A percentile compares a stretch with the other conserved stretches of the same genome.
phyloP scores from a whole-genome alignment of 768 basidiomycete species.

The Boletus huronensis region DNA sequence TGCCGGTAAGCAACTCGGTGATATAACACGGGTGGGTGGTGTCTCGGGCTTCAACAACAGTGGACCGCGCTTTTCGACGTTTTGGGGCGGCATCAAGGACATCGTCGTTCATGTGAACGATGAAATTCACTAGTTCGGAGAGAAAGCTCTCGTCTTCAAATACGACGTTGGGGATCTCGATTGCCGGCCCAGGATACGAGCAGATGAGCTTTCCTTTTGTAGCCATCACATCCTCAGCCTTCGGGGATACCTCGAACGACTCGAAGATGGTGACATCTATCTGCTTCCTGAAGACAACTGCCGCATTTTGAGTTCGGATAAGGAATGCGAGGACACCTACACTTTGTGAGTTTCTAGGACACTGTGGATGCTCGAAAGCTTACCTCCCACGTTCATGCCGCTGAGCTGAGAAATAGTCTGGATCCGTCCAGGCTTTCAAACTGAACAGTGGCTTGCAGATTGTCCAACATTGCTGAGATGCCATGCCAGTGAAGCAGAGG shows the following conservation, averaged over 20 bases:
- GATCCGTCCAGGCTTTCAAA: constrained; percentile 9
- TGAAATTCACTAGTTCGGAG: constrained; percentile 36
- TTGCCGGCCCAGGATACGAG: constrained; percentile 46
- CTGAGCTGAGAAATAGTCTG: constrained; percentile 6
- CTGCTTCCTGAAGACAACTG: constrained; percentile 38
- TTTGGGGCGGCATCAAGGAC: no score
- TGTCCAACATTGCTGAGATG: constrained; percentile 31
- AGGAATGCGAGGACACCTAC: constrained; percentile 36
- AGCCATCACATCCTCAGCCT: constrained; percentile 33
- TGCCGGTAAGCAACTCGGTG: no score
- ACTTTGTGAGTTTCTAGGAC: neutral
- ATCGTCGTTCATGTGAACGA: no score
- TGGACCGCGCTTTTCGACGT: no score
- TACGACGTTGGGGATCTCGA: constrained; percentile 31
- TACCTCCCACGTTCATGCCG: constrained; percentile 9
- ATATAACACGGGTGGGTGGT: no score
- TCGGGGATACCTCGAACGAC: constrained; percentile 40
- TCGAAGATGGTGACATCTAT: constrained; percentile 28
- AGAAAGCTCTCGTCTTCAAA: constrained; percentile 32
- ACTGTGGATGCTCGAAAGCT: neutral
- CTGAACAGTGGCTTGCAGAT: constrained; percentile 17
- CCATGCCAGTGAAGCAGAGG: constrained; percentile 28
- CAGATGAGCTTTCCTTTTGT: constrained; percentile 41
- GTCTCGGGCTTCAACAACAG: no score
- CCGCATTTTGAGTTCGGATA: constrained; percentile 36